Evolutionary conservation across 1,284 basidiomycete genomes (phyloP), one percentile per base, ranked within the genome.

Genomic region (Meripilus lineatus): DNA sequence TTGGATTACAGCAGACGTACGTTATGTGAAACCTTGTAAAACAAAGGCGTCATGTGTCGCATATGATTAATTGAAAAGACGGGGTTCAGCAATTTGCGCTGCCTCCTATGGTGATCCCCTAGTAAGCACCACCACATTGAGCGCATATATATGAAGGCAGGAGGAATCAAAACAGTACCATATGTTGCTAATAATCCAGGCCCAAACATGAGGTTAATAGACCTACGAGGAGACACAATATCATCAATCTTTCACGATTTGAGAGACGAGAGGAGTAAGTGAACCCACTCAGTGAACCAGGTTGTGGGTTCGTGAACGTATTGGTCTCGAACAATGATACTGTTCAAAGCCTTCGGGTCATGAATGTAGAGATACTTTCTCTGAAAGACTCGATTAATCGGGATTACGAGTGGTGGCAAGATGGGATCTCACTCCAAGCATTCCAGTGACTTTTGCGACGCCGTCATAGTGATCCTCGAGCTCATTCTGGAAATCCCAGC

Each of bases 361-460:
- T 25, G 49, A 2, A 52, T 45, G 28, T 47, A 52, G 11, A 52
- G 38, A 7, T 40, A 40, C 14, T 32, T 40, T 11, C 20, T 32
- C 50, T 46, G 26, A 5, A 22, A 11, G 20, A n/a, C n/a, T 23
- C 8, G 14, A 8, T 11, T 21, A 6, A 18, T 20, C 24, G n/a
- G 14, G 21, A 34, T 24, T 18, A 28, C 24, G 32, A 40, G 11
- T 20, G 21, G 26, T 30, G 15, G 13, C 22, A 32, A 30, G 34
- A 42, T 23, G 24, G 13, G 32, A 33, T 5, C 32, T 33, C 53
- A 77, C 76, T 42, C 77, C 75, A 38, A 79, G 74, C 46, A 77
- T 66, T 10, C 74, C 74, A 43, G 72, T 57, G 2, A 79, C 59
- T 49, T 66, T 77, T 33, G 72, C 66, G 38, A 69, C 66, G 1